Conservation (phyloP, 345 rosid species). For the Moricandia moricandioides region DNA sequence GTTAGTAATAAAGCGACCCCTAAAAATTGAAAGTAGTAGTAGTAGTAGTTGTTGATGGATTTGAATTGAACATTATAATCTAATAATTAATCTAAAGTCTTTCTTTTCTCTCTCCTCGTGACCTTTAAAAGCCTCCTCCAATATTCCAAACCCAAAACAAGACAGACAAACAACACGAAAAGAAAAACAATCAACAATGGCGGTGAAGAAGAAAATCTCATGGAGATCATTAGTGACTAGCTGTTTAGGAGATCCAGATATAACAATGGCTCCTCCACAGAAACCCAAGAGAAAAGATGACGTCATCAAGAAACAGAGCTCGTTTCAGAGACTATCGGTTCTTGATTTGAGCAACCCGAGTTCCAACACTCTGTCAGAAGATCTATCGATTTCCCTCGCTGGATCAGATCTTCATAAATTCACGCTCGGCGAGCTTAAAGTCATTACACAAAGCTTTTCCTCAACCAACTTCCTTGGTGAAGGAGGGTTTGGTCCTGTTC, state of each 20-base stretch:
- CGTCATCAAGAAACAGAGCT: conserved; percentile 46
- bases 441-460: conserved; percentile 75
- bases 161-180: background rate
- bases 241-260: conserved; percentile 46
- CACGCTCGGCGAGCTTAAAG: conserved; percentile 64
- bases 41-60: conserved; percentile 25
- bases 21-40: conserved; percentile 1
- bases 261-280: background rate
- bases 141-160: conserved; percentile 1
- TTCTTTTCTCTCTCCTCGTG: conserved; percentile 11
- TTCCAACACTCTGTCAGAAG: conserved; percentile 54
- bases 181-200: conserved; percentile 35
- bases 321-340: conserved; percentile 56
- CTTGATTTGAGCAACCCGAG: conserved; percentile 73
- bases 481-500: conserved; percentile 92
- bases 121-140: conserved; percentile 18
- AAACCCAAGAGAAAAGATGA: conserved; percentile 45
- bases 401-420: conserved; percentile 78
- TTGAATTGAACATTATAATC: conserved; percentile 14
- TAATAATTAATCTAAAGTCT: conserved; percentile 11
- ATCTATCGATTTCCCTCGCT: conserved; percentile 72
- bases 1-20: conserved; percentile 17
- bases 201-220: conserved; percentile 46
- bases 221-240: conserved; percentile 55
- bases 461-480: conserved; percentile 70